These are phyloP conservation scores for Leucoagaricus sp. DNA, from an alignment of 1,284 basidiomycete genomes.

Conservation along the genomic window DNA sequence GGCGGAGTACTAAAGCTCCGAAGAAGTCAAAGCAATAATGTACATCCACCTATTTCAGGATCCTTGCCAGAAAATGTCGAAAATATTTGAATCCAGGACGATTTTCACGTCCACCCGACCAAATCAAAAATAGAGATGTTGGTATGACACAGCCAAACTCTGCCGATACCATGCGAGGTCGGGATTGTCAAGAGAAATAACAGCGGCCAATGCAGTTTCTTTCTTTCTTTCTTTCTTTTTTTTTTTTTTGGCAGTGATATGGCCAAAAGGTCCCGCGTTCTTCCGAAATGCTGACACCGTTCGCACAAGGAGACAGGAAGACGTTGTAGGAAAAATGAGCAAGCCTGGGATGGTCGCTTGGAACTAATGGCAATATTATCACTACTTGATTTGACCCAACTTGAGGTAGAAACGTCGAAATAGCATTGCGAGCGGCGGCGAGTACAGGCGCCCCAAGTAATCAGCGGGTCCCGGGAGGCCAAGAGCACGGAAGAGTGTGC, in stretches of 20 bases:
- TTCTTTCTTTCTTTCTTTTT: too few relatives aligned
- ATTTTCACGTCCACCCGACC: constrained; percentile 10
- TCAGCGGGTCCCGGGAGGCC: too few relatives aligned
- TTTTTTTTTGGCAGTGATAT: constrained; percentile 8
- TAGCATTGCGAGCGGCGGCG: not conserved
- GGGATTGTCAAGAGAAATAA: not conserved
- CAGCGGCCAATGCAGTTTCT: constrained; percentile 10
- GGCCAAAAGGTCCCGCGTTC: constrained; percentile 11
- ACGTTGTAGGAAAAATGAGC: constrained; percentile 17
- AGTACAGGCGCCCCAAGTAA: not conserved
- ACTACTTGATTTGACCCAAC: constrained; percentile 8
- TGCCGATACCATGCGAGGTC: constrained; percentile 15
- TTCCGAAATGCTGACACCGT: constrained; percentile 5
- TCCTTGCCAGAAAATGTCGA: not conserved
- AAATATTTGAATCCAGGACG: constrained; percentile 1
- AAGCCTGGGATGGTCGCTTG: constrained; percentile 13
- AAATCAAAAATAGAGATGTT: not conserved
- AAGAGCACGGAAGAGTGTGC: not conserved
- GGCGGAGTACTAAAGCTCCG: not conserved
- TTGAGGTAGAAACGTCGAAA: not conserved
- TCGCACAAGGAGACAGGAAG: constrained; percentile 13
- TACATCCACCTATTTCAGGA: constrained; percentile 9
- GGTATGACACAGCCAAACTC: constrained; percentile 9
- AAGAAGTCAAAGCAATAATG: constrained; percentile 9
- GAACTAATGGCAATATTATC: constrained; percentile 6